Base-by-base conservation (phyloP, 2,329 filamentous ascomycete genomes). In the Xylaria sp. region DNA sequence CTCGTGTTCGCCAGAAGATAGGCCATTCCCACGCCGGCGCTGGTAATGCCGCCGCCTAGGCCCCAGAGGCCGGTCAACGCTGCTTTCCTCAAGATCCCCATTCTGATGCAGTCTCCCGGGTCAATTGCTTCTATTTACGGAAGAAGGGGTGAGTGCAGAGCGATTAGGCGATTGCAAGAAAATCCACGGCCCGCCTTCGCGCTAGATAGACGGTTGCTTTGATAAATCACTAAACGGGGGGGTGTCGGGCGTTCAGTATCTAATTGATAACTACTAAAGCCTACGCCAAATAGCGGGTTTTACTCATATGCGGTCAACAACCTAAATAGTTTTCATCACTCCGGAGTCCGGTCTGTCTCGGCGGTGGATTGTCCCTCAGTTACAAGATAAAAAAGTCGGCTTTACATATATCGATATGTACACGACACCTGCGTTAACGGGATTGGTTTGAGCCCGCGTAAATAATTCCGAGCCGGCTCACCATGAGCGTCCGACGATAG, bases 1-100 rank as follows among this genome's bases (percentile, higher is more conserved):
- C 82, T 84, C 73, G 88, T 89, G 69, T 84, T 83, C 69, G 86
- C 83, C 52, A 86, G 86, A 68, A 86, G 83, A 68, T 85, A 87
- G 41, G 81, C 83, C 52, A 86, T 78, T 60, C 87, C 84, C 69
- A 87, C 82, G 18, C 79, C 80, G 3, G 78, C 86, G 25, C 82
- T 82, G 18, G 85, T 86, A 39, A 84, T 79, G 15, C 86, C 84
- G 71, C 86, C 84, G 23, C 83, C 80, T 41, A 84, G 79, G 64
- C 83, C 83, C 5, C 82, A 81, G 67, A 83, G 81, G 58, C 85
- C 72, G 2, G 84, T 80, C 72, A 85, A 80, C 31, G 83, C 66
- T 56, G 80, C 73, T 57, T 75, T 83, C 48, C 80, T 81, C 62
- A 88, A 78, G 72, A 89, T 75, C n/a, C 86, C 86, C 87, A 89